Conservation (phyloP, 257 asterid species). For the Gardenia jasminoides region DNA sequence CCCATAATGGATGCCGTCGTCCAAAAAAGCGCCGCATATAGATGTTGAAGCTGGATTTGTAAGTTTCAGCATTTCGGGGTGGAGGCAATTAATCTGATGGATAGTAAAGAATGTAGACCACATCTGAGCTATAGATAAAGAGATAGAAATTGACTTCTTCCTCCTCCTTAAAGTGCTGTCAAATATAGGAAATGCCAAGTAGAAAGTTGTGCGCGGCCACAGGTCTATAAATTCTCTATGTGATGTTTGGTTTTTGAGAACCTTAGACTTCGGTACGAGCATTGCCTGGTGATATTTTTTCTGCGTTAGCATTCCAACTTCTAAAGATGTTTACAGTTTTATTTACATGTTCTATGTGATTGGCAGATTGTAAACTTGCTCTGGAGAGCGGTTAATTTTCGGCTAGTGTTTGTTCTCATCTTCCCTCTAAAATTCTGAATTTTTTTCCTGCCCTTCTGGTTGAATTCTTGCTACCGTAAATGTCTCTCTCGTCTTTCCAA, state of each 20-base stretch:
- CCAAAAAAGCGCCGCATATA: constrained; percentile 70
- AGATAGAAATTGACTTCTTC: too few species aligned
- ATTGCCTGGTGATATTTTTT: neutral
- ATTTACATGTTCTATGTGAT: neutral
- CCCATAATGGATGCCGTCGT: constrained; percentile 91
- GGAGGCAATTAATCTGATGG: neutral
- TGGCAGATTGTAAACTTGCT: neutral
- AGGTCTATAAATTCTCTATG: neutral
- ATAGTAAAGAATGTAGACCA: neutral
- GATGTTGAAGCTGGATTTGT: constrained; percentile 16
- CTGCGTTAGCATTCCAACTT: neutral
- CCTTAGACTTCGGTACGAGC: neutral
- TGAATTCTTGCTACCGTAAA: too few species aligned
- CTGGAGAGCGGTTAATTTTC: neutral
- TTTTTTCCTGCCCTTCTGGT: neutral
- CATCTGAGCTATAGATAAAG: neutral
- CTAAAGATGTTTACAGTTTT: neutral
- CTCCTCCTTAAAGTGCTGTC: neutral
- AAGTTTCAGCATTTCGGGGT: neutral
- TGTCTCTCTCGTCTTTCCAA: neutral
- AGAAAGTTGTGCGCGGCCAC: neutral
- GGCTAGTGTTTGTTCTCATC: neutral
- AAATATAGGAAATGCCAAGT: neutral
- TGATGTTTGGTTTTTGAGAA: neutral
- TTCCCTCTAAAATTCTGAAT: neutral